Evolutionary conservation across 2,329 filamentous ascomycete species (phyloP), one percentile per base, ranked within the genome.

Genomic region (Orbilia quercus): DNA sequence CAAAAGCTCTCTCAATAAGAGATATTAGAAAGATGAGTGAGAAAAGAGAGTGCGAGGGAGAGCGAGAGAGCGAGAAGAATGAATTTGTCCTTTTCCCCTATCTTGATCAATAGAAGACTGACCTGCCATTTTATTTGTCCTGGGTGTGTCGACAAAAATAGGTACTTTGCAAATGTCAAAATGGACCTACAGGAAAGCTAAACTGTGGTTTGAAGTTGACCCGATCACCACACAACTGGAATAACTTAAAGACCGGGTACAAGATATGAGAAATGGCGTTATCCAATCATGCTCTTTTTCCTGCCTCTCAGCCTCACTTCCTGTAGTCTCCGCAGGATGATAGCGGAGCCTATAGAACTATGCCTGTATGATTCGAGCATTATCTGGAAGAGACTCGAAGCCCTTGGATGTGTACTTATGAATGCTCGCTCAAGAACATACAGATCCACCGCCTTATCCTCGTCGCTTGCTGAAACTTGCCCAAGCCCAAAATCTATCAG

Each of bases 251-350:
- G 9, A 31, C 5, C 9, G 28, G 28, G 9, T 31, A 31, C 28
- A 31, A 9, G 38, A 31, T 16, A 11, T 16, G 14, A 9, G 6
- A 34, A 12, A 9, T 18, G 12, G 11, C 18, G 9, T 82, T 82
- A 98, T 25, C 95, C 95, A 77, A 99, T 80, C 95, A 99, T 99
- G 80, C 92, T 98, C 81, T 92, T 90, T 86, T 99, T 99, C 80
- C 95, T 85, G 2, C 95, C 95, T 80, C 95, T 88, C 89, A 96
- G 88, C 79, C 95, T 87, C 50, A 99, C 95, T 76, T 96, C 94
- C 80, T 96, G 92, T 74, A 99, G 81, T 80, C 89, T 90, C 82
- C 87, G 91, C 79, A 99, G 81, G 20, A 93, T 91, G 18, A 86
- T 83, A 66, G 83, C 85, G 0, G 91, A 90, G 14, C 90, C 90